Conservation (phyloP, 805 yeast species). For the Yamadazyma paraphyllophila region DNA sequence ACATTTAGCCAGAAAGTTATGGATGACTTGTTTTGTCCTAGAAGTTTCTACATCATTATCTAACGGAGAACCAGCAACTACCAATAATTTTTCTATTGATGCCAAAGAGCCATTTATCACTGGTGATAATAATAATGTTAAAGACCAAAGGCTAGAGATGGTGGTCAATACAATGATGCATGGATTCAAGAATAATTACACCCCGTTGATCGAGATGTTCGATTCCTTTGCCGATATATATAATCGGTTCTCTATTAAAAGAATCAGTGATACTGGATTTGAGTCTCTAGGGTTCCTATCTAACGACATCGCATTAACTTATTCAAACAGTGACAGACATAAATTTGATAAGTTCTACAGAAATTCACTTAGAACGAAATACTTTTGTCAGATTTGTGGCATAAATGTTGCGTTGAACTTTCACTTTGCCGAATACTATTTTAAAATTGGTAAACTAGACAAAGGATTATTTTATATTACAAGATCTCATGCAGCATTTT, state of each 20-base stretch:
- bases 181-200: conserved; percentile 5
- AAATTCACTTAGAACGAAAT: conserved; percentile 7
- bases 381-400: conserved; percentile 5
- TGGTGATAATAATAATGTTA: conserved; percentile 16
- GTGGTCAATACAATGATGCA: conserved; percentile 7
- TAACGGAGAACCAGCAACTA: conserved; percentile 19
- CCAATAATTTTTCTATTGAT: conserved; percentile 13
- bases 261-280: conserved; percentile 10
- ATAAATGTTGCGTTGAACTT: conserved; percentile 18
- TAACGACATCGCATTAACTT: too few relatives aligned
- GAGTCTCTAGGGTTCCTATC: conserved; percentile 12
- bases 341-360: conserved; percentile 3
- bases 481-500: conserved; percentile 18
- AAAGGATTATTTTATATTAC: conserved; percentile 31
- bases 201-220: conserved; percentile 14
- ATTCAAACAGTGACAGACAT: background rate
- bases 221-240: conserved; percentile 17
- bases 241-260: conserved; percentile 12
- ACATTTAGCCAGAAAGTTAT: conserved; percentile 24
- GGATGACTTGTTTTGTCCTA: conserved; percentile 18
- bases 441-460: conserved; percentile 21
- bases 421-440: conserved; percentile 41
- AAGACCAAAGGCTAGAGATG: conserved; percentile 15
- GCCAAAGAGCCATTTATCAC: conserved; percentile 16
- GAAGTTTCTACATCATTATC: conserved; percentile 14